These are phyloP conservation scores for Pontederia crassipes DNA, from an alignment of 176 grass and related monocot genomes.

Conservation along the genomic window DNA sequence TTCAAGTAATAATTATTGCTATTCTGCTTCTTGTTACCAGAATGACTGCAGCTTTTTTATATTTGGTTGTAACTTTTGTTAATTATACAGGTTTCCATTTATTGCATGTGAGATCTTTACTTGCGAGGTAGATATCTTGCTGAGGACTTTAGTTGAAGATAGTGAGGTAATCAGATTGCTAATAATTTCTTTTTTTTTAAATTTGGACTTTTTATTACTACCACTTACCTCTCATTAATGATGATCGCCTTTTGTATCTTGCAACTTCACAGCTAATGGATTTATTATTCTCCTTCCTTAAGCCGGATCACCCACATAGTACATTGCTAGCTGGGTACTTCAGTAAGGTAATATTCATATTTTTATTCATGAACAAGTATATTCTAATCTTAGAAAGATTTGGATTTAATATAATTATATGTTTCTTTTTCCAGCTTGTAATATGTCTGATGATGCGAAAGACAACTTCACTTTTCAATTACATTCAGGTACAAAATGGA, in stretches of 20 bases:
- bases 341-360: conserved; percentile 1
- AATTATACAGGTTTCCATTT: conserved; percentile 15
- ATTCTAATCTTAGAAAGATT: background rate
- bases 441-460: conserved; percentile 13
- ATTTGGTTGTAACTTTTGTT: background rate
- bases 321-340: conserved; percentile 15
- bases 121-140: conserved; percentile 18
- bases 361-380: background rate
- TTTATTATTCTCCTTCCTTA: conserved; percentile 9
- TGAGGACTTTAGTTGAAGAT: conserved; percentile 14
- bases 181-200: background rate
- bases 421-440: conserved; percentile 5
- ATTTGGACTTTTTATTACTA: background rate
- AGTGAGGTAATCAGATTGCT: background rate
- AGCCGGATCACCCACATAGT: conserved; percentile 9
- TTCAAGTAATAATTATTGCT: background rate
- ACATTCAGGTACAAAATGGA: conserved; percentile 2
- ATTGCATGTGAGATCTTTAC: conserved; percentile 17
- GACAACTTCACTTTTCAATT: conserved; percentile 5
- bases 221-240: background rate
- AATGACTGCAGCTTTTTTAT: background rate
- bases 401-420: background rate
- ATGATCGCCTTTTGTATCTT: background rate
- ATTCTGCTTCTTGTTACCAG: too few relatives aligned
- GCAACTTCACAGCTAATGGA: conserved; percentile 5